Evolutionary conservation across 768 basidiomycete species (phyloP).

Genomic region (Grammothele lineata): DNA sequence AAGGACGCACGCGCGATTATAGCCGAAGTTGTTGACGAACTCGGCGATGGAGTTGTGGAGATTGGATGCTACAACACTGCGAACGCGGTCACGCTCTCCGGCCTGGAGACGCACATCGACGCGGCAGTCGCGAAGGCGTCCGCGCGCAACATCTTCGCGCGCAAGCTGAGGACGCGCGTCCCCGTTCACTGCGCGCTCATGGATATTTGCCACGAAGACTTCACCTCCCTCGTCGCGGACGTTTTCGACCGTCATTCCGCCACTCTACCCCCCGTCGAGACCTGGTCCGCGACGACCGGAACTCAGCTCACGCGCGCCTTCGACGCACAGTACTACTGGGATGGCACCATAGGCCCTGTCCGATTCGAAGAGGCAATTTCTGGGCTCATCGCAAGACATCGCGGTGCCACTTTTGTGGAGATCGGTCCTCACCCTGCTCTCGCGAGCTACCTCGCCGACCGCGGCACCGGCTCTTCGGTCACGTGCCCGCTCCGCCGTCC

Average conservation of each 20-base stretch:
- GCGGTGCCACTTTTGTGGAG: conserved; percentile 33
- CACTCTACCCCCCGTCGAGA: conserved; percentile 26
- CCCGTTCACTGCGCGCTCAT: conserved; percentile 38
- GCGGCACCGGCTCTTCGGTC: conserved; percentile 15
- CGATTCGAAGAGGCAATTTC: conserved; percentile 32
- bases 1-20: conserved; percentile 28
- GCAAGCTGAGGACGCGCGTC: conserved; percentile 32
- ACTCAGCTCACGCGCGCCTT: conserved; percentile 20
- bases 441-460: conserved; percentile 29
- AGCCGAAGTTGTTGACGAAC: conserved; percentile 11
- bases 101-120: conserved; percentile 24
- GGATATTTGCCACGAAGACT: conserved; percentile 31
- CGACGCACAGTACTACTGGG: conserved; percentile 39
- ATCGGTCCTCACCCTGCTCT: conserved; percentile 38
- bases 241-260: conserved; percentile 29
- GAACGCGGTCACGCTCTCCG: conserved; percentile 36
- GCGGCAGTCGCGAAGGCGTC: conserved; percentile 28
- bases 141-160: conserved; percentile 29
- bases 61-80: conserved; percentile 40
- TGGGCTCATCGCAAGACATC: conserved; percentile 17
- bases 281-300: conserved; percentile 37
- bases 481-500: conserved; percentile 27
- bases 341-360: conserved; percentile 34
- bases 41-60: conserved; percentile 25
- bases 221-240: conserved; percentile 24